Conservation (phyloP, 1,284 basidiomycete genomes). For the Naganishia albida region DNA sequence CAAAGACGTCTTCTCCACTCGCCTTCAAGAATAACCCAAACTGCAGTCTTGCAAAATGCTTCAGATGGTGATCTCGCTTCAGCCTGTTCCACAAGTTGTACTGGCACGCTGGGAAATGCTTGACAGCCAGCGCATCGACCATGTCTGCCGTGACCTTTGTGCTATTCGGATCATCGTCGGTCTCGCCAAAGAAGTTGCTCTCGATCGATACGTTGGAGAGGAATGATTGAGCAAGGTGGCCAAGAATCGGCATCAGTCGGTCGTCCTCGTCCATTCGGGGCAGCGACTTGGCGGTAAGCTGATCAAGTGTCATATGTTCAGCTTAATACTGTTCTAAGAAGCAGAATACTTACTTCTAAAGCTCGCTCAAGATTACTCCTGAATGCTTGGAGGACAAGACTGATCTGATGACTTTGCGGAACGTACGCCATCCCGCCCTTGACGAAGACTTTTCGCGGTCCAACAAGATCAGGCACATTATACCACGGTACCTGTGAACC, state of each 20-base stretch:
- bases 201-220: constrained; percentile 71
- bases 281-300: constrained; percentile 83
- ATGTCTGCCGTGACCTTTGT: constrained; percentile 82
- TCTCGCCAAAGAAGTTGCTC: constrained; percentile 42
- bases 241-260: constrained; percentile 83
- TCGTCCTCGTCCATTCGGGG: constrained; percentile 96
- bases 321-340: background rate
- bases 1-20: constrained; percentile 27
- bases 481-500: constrained; percentile 69
- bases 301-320: constrained; percentile 29
- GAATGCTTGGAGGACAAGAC: constrained; percentile 87
- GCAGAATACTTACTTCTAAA: constrained; percentile 65
- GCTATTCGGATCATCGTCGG: constrained; percentile 55
- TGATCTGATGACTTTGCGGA: constrained; percentile 75
- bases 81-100: constrained; percentile 81
- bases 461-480: constrained; percentile 87
- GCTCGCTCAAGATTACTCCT: constrained; percentile 71
- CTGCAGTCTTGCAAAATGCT: constrained; percentile 88
- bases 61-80: constrained; percentile 78
- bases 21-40: constrained; percentile 96
- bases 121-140: constrained; percentile 82
- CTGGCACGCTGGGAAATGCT: constrained; percentile 97
- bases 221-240: constrained; percentile 93
- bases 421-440: constrained; percentile 87
- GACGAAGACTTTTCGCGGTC: constrained; percentile 78